These are phyloP conservation scores for Rugonectria rugulosa DNA, from an alignment of 2,329 filamentous ascomycete species.

Conservation along the genomic window DNA sequence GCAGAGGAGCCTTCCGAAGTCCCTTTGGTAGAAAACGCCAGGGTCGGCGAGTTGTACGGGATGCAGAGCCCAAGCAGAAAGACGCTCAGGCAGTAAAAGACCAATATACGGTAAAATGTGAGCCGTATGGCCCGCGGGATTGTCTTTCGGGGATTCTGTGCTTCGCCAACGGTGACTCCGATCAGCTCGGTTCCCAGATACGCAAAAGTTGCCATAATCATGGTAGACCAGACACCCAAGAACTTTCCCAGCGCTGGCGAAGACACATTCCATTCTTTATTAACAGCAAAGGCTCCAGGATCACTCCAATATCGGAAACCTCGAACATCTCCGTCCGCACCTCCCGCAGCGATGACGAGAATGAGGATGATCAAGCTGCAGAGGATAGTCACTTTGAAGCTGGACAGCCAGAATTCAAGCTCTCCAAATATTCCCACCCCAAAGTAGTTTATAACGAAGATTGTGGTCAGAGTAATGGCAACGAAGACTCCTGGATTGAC, in stretches of 20 bases:
- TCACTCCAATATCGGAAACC: slow-evolving; percentile 72
- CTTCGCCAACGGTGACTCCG: slow-evolving; percentile 80
- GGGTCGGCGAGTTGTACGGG: slow-evolving; percentile 69
- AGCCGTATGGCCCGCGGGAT: slow-evolving; percentile 80
- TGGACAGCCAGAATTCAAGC: slow-evolving; percentile 67
- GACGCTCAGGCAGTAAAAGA: slow-evolving; percentile 80
- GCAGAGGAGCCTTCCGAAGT: slow-evolving; percentile 51
- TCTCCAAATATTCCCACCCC: slow-evolving; percentile 74
- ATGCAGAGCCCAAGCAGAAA: slow-evolving; percentile 79
- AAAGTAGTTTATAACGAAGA: slow-evolving; percentile 72
- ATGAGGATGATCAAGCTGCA: slow-evolving; percentile 70
- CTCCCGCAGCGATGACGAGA: slow-evolving; percentile 69
- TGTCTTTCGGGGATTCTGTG: slow-evolving; percentile 78
- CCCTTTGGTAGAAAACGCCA: slow-evolving; percentile 63
- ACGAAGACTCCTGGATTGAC: slow-evolving; percentile 85
- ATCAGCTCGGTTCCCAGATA: slow-evolving; percentile 80
- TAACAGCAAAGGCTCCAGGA: slow-evolving; percentile 48
- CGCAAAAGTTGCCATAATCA: slow-evolving; percentile 80
- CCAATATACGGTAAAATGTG: slow-evolving; percentile 80
- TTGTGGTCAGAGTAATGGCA: slow-evolving; percentile 70
- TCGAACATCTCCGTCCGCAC: slow-evolving; percentile 66
- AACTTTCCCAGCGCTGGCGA: slow-evolving; percentile 55
- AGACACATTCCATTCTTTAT: slow-evolving; percentile 18
- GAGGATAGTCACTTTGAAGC: slow-evolving; percentile 73
- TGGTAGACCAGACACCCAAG: slow-evolving; percentile 71